phyloP scores from a whole-genome alignment of 805 yeast genomes.

The Suhomyces xylopsoci region DNA sequence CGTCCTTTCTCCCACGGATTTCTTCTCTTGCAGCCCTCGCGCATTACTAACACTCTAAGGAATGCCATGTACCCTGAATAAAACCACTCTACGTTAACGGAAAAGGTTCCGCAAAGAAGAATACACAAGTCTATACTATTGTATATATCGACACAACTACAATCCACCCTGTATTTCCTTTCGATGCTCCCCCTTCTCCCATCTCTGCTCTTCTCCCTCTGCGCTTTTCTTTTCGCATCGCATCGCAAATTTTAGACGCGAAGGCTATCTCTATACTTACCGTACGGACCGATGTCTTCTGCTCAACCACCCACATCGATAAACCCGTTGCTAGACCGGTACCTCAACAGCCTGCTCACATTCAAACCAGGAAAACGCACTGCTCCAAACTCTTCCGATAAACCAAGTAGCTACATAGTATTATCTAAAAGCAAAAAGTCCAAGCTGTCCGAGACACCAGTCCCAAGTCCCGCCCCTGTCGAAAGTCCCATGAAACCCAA shows the following conservation, averaged over 20 bases:
- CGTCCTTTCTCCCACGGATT: not conserved
- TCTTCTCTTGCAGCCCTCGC: not conserved
- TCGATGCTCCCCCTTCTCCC: not conserved
- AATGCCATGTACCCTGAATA: not conserved
- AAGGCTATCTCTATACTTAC: not conserved
- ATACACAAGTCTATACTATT: not conserved
- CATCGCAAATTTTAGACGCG: constrained; percentile 2
- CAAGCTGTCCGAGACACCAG: constrained; percentile 1
- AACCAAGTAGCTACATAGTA: constrained; percentile 51
- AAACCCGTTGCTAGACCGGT: constrained; percentile 61
- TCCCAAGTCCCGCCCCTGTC: not conserved
- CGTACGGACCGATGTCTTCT: not conserved
- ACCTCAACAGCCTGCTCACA: constrained; percentile 56
- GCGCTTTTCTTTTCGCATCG: constrained; percentile 2
- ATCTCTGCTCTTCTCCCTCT: not conserved
- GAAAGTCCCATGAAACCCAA: constrained; percentile 19
- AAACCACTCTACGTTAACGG: not conserved
- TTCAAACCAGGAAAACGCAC: constrained; percentile 62
- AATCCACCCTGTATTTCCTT: not conserved
- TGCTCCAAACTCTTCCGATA: constrained; percentile 41
- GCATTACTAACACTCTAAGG: not conserved
- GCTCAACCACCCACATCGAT: constrained; percentile 6
- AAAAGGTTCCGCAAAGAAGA: not conserved
- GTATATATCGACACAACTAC: not conserved
- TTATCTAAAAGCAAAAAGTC: constrained; percentile 15